A percentile compares a stretch with the other conserved stretches of the same genome.
These are phyloP conservation scores for Pseudogymnoascus sp. DNA, from an alignment of 2,329 filamentous ascomycete species.

Conservation along the genomic window DNA sequence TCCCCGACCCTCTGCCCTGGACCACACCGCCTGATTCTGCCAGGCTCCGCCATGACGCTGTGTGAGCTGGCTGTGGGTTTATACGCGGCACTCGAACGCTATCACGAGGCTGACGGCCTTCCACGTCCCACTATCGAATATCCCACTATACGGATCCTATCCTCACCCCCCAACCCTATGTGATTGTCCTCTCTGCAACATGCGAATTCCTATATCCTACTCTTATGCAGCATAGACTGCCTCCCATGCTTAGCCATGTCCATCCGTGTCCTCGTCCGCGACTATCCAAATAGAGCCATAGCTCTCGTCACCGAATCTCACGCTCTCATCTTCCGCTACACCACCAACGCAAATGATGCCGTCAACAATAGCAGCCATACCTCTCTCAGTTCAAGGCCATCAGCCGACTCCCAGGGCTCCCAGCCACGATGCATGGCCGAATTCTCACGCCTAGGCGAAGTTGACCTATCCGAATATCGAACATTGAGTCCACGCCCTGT, in stretches of 20 bases:
- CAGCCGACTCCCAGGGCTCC: slow-evolving; percentile 26
- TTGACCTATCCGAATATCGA: slow-evolving; percentile 68
- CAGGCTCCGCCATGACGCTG: neutral
- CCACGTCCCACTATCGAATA: neutral
- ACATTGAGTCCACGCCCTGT: slow-evolving; percentile 65
- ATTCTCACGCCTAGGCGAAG: slow-evolving; percentile 57
- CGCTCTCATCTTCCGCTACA: slow-evolving; percentile 76
- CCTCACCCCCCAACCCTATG: neutral
- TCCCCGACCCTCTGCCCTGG: neutral
- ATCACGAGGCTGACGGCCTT: neutral
- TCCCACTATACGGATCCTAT: too few species aligned
- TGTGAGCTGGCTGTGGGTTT: neutral
- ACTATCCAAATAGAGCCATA: slow-evolving; percentile 79
- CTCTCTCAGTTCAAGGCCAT: slow-evolving; percentile 41
- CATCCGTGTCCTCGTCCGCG: slow-evolving; percentile 48
- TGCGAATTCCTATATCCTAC: neutral
- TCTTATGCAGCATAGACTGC: neutral
- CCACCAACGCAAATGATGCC: slow-evolving; percentile 45
- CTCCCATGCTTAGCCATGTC: slow-evolving; percentile 21
- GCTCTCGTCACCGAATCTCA: slow-evolving; percentile 73
- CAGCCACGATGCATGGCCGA: slow-evolving; percentile 68
- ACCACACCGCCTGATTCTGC: neutral
- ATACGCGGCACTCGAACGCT: neutral
- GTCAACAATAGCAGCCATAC: slow-evolving; percentile 51
- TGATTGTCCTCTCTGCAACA: neutral